Base-by-base conservation (phyloP, 2,329 filamentous ascomycete species). In the Calonectria leucothoes region DNA sequence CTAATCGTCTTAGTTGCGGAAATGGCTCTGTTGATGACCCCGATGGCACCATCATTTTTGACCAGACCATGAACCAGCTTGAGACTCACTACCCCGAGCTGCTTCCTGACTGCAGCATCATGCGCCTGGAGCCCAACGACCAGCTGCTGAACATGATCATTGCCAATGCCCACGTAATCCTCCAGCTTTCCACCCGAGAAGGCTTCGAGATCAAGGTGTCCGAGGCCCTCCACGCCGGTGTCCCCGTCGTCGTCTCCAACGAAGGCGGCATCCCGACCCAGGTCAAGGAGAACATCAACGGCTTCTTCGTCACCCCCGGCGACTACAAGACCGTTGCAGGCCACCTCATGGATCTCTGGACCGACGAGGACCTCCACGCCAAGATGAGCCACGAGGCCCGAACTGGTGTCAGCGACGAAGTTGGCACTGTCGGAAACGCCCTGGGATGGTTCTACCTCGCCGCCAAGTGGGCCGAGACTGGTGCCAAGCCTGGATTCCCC, bases 141-240 rank as follows among this genome's bases (percentile, higher is more conserved):
- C 94, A 97, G 83, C 88, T 95, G 25, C 91, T 97, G 78, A 96
- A 97, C 83, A 91, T 92, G 0, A 86, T 97, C 51, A 89, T 97
- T 74, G 91, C 92, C 45, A 93, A 93, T 64, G 92, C 94, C 0
- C 91, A 93, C 70, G 91, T 95, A 10, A 93, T 93, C 0, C 89
- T 97, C 10, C 94, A 97, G 83, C 90, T 97, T 7, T 96, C 94
- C 3, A 95, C 93, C 0, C 91, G 94, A 42, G 94, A 97, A 82
- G 94, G 94, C 0, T 97, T 97, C 78, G 94, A 97, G 83, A 93
- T 97, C 78, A 97, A 97, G 84, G 94, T 97, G 6, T 95, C 93
- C 0, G 95, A 97, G 84, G 94, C 94, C 1, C 87, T 96, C 27
- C 94, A 96, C 81, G 94, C 95, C 55, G 94, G 94, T 17, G 91